phyloP scores from a whole-genome alignment of 192 early-diverging fungal species.

The Coemansia sp. region DNA sequence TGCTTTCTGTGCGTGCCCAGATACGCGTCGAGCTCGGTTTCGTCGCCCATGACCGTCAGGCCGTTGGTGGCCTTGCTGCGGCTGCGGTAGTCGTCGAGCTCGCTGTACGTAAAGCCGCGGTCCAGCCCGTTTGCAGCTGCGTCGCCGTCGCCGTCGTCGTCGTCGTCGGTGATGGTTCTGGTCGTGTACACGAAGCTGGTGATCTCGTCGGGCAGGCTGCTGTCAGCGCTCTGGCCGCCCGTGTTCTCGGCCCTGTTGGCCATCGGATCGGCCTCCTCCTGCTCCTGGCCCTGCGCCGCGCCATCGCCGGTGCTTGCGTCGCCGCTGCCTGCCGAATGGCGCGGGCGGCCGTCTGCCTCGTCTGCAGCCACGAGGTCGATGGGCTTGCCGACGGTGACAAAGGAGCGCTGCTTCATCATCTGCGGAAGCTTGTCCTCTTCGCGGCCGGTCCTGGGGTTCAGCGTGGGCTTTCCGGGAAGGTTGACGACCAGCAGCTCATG shows the following conservation, averaged over 20 bases:
- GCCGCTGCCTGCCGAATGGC: neutral
- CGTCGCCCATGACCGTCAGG: conserved; percentile 37
- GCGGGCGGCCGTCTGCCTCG: neutral
- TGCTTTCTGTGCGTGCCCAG: conserved; percentile 25
- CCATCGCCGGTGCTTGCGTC: neutral
- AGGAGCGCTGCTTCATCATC: conserved; percentile 38
- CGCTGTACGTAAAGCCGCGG: conserved; percentile 31
- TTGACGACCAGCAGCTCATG: conserved; percentile 52
- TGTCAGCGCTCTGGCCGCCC: conserved; percentile 1
- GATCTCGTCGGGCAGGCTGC: conserved; percentile 26
- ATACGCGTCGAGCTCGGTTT: conserved; percentile 28
- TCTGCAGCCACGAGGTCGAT: conserved; percentile 21
- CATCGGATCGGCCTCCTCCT: conserved; percentile 20
- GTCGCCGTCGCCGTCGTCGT: conserved; percentile 13
- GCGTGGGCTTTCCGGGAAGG: conserved; percentile 28
- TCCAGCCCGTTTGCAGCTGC: conserved; percentile 18
- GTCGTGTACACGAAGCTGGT: conserved; percentile 42
- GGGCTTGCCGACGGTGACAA: conserved; percentile 42
- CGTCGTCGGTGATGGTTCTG: conserved; percentile 27
- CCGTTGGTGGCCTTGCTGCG: conserved; percentile 29
- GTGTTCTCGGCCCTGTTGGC: conserved; percentile 17
- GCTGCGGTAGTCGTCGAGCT: conserved; percentile 27
- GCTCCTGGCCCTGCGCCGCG: neutral
- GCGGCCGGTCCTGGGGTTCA: conserved; percentile 37
- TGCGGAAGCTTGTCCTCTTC: conserved; percentile 32